Base-by-base conservation (phyloP, 1,284 basidiomycete genomes). In the Cryptococcus sp. region DNA sequence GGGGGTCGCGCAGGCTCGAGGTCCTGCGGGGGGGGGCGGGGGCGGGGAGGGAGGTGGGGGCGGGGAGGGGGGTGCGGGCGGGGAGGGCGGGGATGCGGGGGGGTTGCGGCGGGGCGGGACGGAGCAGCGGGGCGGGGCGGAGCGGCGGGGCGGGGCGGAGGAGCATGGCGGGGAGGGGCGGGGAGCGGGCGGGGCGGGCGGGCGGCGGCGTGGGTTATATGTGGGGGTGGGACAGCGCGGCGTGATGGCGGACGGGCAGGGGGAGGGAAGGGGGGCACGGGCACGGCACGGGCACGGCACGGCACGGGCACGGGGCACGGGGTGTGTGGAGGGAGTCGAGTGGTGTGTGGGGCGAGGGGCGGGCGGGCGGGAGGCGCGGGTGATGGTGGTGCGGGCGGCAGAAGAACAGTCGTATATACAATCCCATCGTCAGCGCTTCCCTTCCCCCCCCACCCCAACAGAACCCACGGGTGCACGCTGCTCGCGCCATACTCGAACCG, bases 1-100 rank as follows among this genome's bases (percentile, higher is more conserved):
- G 63, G 8, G 66, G 66, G 49, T 71, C 68, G 39, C 66, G 61
- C 8, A 69, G 58, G 24, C 64, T 65, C 15, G 69, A 69, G 4
- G 68, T 69, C 42, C 68, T 69, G 64, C 60, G 49, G 33, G 49
- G 44, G 12, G 46, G 11, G 5, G 39, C 23, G 46, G 24, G 24
- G 52, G 28, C 42, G 36, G 18, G 50, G 37, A 35, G 53, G 46
- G 40, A 52, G 24, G 24, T 46, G 48, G 48, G 20, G 44, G 42
- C 18, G 33, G 56, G 48, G n/a, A 52, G 55, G 46, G 18, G 42
- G 33, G 16, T 46, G 44, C 12, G 46, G 59, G 46, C 35, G 44
- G 24, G 51, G 48, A 52, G 20, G 44, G 42, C 18, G 33, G 56
- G 48, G n/a, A 52, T 21, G 24, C 53, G 50, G 21, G 55, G 46